Evolutionary conservation across 495 filamentous ascomycete species (phyloP).

Genomic region (Pseudevernia furfuracea): DNA sequence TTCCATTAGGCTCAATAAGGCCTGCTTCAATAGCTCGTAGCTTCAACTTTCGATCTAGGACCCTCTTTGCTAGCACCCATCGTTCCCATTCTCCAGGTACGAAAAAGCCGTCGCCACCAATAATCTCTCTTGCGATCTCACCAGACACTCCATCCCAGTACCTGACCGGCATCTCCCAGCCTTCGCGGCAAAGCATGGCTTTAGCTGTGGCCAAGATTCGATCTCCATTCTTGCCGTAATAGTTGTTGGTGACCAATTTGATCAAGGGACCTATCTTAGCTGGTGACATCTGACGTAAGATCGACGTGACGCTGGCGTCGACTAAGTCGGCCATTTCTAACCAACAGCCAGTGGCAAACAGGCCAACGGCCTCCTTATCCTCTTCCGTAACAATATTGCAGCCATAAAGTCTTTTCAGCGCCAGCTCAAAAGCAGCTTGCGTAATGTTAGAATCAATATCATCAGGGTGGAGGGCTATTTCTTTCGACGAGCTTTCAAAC

Average conservation of each 20-base stretch:
- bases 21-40: slow-evolving; percentile 37
- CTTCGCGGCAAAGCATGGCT: slow-evolving; percentile 53
- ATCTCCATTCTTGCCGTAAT: slow-evolving; percentile 51
- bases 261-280: slow-evolving; percentile 41
- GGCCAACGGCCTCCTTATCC: slow-evolving; percentile 46
- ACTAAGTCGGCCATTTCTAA: slow-evolving; percentile 53
- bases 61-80: slow-evolving; percentile 48
- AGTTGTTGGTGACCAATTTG: slow-evolving; percentile 49
- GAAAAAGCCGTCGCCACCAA: slow-evolving; percentile 56
- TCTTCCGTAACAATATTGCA: slow-evolving; percentile 42
- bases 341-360: slow-evolving; percentile 55
- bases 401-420: slow-evolving; percentile 50
- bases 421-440: slow-evolving; percentile 49
- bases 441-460: slow-evolving; percentile 51
- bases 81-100: slow-evolving; percentile 51
- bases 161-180: slow-evolving; percentile 49
- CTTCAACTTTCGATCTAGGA: slow-evolving; percentile 46
- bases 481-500: slow-evolving; percentile 46
- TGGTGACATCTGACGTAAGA: slow-evolving; percentile 47
- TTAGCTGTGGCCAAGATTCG: slow-evolving; percentile 49
- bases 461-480: slow-evolving; percentile 50
- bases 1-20: slow-evolving; percentile 32
- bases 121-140: slow-evolving; percentile 49
- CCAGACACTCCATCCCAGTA: slow-evolving; percentile 54
- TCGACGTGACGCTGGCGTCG: slow-evolving; percentile 45